These are phyloP conservation scores for Paracamarosporium sp. DNA, from an alignment of 2,329 filamentous ascomycete species.

Conservation along the genomic window DNA sequence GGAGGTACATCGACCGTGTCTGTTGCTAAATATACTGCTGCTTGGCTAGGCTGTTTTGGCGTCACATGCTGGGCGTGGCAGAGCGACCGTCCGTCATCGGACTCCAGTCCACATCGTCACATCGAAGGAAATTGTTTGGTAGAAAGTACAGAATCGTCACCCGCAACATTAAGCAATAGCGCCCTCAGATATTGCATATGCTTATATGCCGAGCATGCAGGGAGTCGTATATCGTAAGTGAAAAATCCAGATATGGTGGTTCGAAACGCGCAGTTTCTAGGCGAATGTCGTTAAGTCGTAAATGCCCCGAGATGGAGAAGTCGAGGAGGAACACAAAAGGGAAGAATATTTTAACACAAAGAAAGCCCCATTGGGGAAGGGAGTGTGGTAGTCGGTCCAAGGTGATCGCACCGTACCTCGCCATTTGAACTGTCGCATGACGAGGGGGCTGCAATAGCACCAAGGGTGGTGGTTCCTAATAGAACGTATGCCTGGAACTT, in stretches of 20 bases:
- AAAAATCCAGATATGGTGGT: constrained; percentile 37
- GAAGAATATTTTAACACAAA: constrained; percentile 40
- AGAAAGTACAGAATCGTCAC: constrained; percentile 46
- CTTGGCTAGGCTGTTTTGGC: not conserved
- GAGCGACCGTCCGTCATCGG: constrained; percentile 25
- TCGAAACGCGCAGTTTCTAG: constrained; percentile 25
- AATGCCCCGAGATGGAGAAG: constrained; percentile 40
- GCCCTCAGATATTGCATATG: constrained; percentile 33
- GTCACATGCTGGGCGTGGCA: constrained; percentile 14
- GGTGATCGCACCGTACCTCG: constrained; percentile 1
- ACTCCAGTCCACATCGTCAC: constrained; percentile 26
- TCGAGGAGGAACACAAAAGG: constrained; percentile 41
- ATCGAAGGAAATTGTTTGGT: constrained; percentile 31
- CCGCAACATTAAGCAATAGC: constrained; percentile 37
- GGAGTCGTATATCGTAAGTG: constrained; percentile 45
- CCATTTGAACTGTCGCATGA: not conserved
- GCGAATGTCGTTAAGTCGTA: constrained; percentile 44
- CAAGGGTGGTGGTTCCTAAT: constrained; percentile 10
- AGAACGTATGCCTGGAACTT: constrained; percentile 28
- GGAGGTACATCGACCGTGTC: constrained; percentile 8
- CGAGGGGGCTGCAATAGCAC: not conserved
- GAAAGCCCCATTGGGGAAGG: constrained; percentile 26
- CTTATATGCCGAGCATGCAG: constrained; percentile 42
- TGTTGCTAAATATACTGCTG: constrained; percentile 15
- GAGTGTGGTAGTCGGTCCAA: constrained; percentile 16